phyloP scores from a whole-genome alignment of 805 yeast species.

The Suhomyces vadensis region DNA sequence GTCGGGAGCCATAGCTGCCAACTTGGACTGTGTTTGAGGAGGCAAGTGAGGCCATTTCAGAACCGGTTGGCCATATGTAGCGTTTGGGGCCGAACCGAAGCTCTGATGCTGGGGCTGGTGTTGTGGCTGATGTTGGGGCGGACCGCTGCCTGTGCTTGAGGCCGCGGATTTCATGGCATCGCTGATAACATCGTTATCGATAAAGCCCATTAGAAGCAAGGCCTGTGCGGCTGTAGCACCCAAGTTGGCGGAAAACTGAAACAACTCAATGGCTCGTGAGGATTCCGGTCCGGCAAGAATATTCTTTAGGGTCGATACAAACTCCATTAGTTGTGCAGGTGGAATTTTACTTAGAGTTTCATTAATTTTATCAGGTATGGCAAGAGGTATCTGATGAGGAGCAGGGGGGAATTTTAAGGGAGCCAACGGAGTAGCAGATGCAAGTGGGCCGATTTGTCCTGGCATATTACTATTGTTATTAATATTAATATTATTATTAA shows the following conservation, averaged over 20 bases:
- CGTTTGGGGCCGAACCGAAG: not conserved
- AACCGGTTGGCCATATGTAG: slow-evolving; percentile 1
- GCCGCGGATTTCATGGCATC: slow-evolving; percentile 47
- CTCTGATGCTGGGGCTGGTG: slow-evolving; percentile 11
- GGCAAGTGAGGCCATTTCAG: slow-evolving; percentile 49
- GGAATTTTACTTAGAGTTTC: slow-evolving; percentile 63
- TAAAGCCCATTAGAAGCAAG: slow-evolving; percentile 71
- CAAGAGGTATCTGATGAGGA: slow-evolving; percentile 45
- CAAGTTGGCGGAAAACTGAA: slow-evolving; percentile 54
- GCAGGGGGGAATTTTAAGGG: slow-evolving; percentile 44
- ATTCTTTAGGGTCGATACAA: slow-evolving; percentile 64
- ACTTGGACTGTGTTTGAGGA: slow-evolving; percentile 49
- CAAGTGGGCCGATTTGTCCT: not conserved
- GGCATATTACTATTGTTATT: not conserved
- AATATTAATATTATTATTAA: not conserved
- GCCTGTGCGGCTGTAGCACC: slow-evolving; percentile 75
- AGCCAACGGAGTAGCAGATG: slow-evolving; percentile 1
- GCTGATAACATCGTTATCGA: slow-evolving; percentile 66
- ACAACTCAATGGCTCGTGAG: slow-evolving; percentile 52
- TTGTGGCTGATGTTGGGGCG: slow-evolving; percentile 14
- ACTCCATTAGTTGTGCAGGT: slow-evolving; percentile 69
- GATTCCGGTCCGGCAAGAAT: slow-evolving; percentile 53
- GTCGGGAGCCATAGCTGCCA: slow-evolving; percentile 51
- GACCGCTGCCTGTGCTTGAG: slow-evolving; percentile 17
- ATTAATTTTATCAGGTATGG: slow-evolving; percentile 57